A percentile compares a stretch with the other conserved stretches of the same genome.
Evolutionary conservation across 768 basidiomycete species (phyloP).

Genomic region (Krasilnikovozyma curviuscula): DNA sequence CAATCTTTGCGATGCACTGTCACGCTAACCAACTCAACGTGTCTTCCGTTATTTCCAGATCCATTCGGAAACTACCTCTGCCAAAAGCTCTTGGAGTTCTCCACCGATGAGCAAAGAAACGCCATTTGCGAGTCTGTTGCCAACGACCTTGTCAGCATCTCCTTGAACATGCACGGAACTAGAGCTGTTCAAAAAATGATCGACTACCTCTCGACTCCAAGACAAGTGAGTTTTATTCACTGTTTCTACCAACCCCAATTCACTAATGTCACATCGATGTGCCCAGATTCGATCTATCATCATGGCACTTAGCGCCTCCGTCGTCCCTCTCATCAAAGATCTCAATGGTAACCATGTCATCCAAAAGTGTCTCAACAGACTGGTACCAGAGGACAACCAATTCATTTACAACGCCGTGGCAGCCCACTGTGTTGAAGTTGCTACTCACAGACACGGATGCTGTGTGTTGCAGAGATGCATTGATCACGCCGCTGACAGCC

Average conservation of each 20-base stretch:
- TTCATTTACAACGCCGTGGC: constrained; percentile 99
- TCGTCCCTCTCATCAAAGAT: constrained; percentile 98
- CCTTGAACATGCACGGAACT: constrained; percentile 98
- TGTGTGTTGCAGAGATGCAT: constrained; percentile 96
- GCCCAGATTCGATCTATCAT: constrained; percentile 92
- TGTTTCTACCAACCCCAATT: neutral
- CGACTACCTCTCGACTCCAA: constrained; percentile 84
- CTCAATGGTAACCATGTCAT: constrained; percentile 44
- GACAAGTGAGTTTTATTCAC: constrained; percentile 47
- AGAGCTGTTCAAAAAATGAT: constrained; percentile 99
- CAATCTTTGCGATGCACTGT: neutral
- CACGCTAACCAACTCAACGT: neutral
- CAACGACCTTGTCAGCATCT: constrained; percentile 91
- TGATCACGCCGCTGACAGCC: constrained; percentile 89
- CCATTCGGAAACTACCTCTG: constrained; percentile 98
- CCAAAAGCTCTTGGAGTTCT: constrained; percentile 90
- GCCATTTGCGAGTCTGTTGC: constrained; percentile 94
- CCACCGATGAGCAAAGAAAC: constrained; percentile 91
- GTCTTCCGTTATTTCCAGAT: constrained; percentile 33
- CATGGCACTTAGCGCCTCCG: constrained; percentile 84
- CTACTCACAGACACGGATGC: constrained; percentile 70
- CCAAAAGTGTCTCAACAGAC: constrained; percentile 95
- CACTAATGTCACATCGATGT: constrained; percentile 47
- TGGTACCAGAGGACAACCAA: constrained; percentile 97
- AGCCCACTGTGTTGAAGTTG: constrained; percentile 95